A percentile compares a stretch with the other conserved stretches of the same genome.
These are phyloP conservation scores for Leccinum truebloodii DNA, from an alignment of 768 basidiomycete genomes.

Conservation along the genomic window DNA sequence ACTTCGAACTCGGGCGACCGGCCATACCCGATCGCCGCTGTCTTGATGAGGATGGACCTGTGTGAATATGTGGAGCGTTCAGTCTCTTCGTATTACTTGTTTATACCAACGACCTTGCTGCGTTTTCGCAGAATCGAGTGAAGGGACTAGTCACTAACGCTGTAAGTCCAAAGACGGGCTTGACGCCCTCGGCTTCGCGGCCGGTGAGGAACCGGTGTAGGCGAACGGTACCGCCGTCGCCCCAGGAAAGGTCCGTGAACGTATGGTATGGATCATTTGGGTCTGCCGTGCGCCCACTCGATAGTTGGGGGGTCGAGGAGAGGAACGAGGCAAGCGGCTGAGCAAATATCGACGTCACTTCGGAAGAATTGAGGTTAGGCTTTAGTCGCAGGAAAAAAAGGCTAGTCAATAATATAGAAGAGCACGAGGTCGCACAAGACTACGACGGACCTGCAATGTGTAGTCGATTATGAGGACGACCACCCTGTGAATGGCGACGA, in stretches of 20 bases:
- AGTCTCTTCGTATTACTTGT: neutral
- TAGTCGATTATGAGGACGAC: conserved; percentile 85
- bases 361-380: conserved; percentile 78
- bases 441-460: conserved; percentile 55
- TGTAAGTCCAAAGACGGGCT: conserved; percentile 87
- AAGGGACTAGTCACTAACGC: conserved; percentile 53
- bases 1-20: conserved; percentile 47
- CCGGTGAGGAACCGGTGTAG: conserved; percentile 86
- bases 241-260: conserved; percentile 52
- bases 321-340: conserved; percentile 81
- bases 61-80: conserved; percentile 19
- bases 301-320: conserved; percentile 56
- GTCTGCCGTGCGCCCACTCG: conserved; percentile 55
- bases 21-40: conserved; percentile 51
- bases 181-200: conserved; percentile 78
- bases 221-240: conserved; percentile 43
- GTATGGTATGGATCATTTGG: conserved; percentile 58
- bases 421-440: neutral
- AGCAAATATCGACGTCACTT: conserved; percentile 82
- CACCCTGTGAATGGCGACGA: conserved; percentile 48
- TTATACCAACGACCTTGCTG: neutral
- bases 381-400: conserved; percentile 28
- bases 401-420: neutral
- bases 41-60: conserved; percentile 50
- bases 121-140: neutral